Percentiles rank a stretch among this genome's conserved stretches.
Conservation (phyloP, 78 protist species). For the Dictyostelium purpureum region DNA sequence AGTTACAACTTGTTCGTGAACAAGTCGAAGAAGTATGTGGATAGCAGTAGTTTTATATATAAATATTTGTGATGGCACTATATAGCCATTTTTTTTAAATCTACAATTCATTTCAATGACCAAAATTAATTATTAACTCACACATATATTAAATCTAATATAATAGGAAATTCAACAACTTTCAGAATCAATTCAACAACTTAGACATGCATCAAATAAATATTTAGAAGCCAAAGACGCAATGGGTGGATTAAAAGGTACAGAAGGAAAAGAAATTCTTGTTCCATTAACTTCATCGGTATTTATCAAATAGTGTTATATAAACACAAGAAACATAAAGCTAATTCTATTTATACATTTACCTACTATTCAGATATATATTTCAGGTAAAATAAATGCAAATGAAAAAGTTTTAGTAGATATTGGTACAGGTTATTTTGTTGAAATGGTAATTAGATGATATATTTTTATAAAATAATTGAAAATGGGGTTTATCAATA, state of each 20-base stretch:
- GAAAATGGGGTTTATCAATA: background rate
- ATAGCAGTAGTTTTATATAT: background rate
- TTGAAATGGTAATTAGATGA: constrained; percentile 61
- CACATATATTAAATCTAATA: background rate
- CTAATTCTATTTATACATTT: background rate
- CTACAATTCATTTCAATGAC: background rate
- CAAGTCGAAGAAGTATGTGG: constrained; percentile 58
- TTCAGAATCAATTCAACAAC: constrained; percentile 57
- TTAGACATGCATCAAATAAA: constrained; percentile 62
- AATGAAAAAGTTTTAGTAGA: constrained; percentile 74
- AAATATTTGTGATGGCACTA: background rate
- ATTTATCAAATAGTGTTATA: background rate
- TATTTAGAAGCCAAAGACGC: constrained; percentile 80
- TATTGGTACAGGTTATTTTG: constrained; percentile 73
- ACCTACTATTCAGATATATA: constrained; percentile 18
- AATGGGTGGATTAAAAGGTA: constrained; percentile 54
- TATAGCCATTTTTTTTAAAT: too few species aligned
- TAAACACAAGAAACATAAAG: background rate
- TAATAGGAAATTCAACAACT: constrained; percentile 67
- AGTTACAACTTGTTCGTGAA: constrained; percentile 52
- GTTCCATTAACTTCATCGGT: constrained; percentile 78
- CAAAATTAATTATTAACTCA: background rate
- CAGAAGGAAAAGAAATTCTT: constrained; percentile 72
- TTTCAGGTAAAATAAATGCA: constrained; percentile 58
- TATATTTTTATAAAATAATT: too few species aligned